Evolutionary conservation across 202 grass and related monocot genomes (phyloP), one percentile per base, ranked within the genome.

Genomic region (Miscanthus sacchariflorus): DNA sequence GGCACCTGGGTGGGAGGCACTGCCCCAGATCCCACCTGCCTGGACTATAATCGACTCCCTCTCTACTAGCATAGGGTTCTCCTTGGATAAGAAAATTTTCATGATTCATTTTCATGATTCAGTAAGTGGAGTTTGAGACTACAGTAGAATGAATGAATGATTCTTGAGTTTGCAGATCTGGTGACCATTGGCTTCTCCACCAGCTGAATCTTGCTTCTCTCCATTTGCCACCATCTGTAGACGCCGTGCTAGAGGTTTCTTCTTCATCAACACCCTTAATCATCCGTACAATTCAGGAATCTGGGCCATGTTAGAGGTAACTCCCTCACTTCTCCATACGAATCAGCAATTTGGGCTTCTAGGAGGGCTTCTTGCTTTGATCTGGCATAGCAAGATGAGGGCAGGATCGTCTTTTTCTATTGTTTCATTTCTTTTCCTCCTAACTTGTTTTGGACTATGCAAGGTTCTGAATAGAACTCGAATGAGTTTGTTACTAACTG

Each of bases 401-500:
- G 70, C 70, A 72, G 8, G 40, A 72, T 43, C 38, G 11, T 42
- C 35, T 42, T 72, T 72, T 72, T 72, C 38, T 72, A n/a, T 43
- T 72, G 38, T 23, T 42, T 43, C 30, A n/a, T 12, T 72, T 23
- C 19, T 71, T 71, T 72, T 23, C 38, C 38, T 23, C 36, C 4
- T 28, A 23, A 43, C 18, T 72, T 72, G 18, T 43, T 72, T 72
- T 39, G 36, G 18, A 42, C 35, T 12, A 71, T 71, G 33, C 69
- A 71, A 71, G 69, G 36, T 39, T 71, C 67, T 38, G 30, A 38
- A 70, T 38, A 70, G 15, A 70, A 36, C 67, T 70, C 18, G 12
- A 39, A 39, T 39, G 33, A 71, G 68, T 38, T 40, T 40, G 35
- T 40, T 40, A 71, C 18, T 71, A 40, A 21, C 8, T 15, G 35